Conservation (phyloP, 2,329 filamentous ascomycete genomes). For the Monosporascus sp. region DNA sequence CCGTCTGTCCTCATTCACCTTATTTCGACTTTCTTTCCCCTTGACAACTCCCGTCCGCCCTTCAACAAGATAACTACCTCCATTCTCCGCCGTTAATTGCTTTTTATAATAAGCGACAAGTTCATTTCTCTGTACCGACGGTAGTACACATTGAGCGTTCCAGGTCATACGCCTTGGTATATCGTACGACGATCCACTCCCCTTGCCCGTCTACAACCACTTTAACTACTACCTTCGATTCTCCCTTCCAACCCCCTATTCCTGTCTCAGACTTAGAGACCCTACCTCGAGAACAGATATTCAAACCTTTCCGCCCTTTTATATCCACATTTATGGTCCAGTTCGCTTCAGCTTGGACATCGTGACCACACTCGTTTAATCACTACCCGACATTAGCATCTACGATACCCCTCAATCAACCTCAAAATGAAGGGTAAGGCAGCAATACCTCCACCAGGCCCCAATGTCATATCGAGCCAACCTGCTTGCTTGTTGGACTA, state of each 20-base stretch:
- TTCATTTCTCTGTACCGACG: background rate
- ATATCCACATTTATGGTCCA: background rate
- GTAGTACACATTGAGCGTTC: background rate
- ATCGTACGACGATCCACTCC: background rate
- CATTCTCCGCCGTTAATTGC: background rate
- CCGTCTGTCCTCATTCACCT: background rate
- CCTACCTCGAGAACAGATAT: background rate
- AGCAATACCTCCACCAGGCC: background rate
- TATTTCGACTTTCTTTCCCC: background rate
- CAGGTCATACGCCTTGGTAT: background rate
- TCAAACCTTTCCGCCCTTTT: background rate
- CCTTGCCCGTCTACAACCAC: background rate
- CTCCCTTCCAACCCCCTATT: background rate
- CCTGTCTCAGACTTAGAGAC: background rate
- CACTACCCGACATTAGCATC: conserved; percentile 16
- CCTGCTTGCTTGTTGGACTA: conserved; percentile 11
- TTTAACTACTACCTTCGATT: background rate
- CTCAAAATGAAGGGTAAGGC: conserved; percentile 36
- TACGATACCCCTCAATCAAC: conserved; percentile 6
- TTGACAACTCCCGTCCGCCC: background rate
- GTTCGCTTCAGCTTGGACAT: background rate
- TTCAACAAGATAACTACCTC: background rate
- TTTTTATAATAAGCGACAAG: background rate
- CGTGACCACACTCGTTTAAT: conserved; percentile 8
- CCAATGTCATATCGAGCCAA: background rate